Base-by-base conservation (phyloP, 2,329 filamentous ascomycete species). In the Fonsecaea nubica region DNA sequence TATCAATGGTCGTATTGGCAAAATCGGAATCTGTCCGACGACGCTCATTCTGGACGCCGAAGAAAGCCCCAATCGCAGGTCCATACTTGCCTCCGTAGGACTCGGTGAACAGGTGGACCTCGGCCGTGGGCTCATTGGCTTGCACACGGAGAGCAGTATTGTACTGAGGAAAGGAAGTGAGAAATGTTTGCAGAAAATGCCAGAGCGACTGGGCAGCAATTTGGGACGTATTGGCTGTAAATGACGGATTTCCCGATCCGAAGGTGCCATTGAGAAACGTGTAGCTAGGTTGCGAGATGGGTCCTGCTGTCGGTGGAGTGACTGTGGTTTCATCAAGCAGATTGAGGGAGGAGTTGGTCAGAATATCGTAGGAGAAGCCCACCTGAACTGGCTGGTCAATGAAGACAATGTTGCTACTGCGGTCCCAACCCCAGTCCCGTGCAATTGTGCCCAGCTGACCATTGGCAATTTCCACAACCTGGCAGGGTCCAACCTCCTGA, bases 41-140 rank as follows among this genome's bases (percentile, higher is more conserved):
- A 60, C 80, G 80, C 18, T 79, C 75, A 71, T 92, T 92, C 77
- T 92, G 88, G 63, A 85, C 76, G 72, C 89, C 83, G 65, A 85
- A 85, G 69, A 81, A 80, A 3, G 79, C 71, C 10, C 87, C 87
- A 72, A 91, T 90, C 1, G 85, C 80, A 1, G 89, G 89, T 0
- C 87, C 90, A 72, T 91, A 92, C 63, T 87, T 85, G 12, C 90
- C 90, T 38, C 89, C 86, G 75, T 91, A 90, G 76, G 87, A 89
- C 75, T 92, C 89, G 0, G 88, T 84, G 68, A 90, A 91, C 4
- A 92, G 78, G 71, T 88, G 88, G 61, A 92, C 82, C 18, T 87
- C 77, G 1, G 81, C 77, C 68, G 81, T 80, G 38, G 73, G 64
- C 10, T 66, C 64, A 4, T 75, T 76, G 52, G 72, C 74, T 57